Base-by-base conservation (phyloP, 2,329 filamentous ascomycete species). In the Ceratocystis cacaofunesta region DNA sequence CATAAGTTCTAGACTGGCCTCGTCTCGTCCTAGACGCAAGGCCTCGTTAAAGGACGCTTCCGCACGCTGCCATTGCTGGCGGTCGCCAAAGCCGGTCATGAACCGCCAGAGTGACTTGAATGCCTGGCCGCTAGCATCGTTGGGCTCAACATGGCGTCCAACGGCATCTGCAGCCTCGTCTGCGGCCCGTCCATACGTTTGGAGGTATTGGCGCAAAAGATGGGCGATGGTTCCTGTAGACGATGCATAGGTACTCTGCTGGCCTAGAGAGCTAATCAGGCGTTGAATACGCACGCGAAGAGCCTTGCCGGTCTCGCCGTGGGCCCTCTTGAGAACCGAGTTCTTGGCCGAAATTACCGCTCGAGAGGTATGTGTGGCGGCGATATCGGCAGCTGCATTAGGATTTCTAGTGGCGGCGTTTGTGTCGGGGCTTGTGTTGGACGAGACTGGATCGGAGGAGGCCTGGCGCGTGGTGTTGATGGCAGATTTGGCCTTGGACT, bases 1-100 rank as follows among this genome's bases (percentile, higher is more conserved):
- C 30, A 96, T 76, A 15, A 85, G 78, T 70, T 96, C 90, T 67
- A 96, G 94, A 64, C 94, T 85, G 0, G 89, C 88, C 70, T 96
- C 90, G 43, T 84, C 85, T 67, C 87, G 79, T 2, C 87, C 84
- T 72, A 95, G 88, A 58, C 85, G 81, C 71, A 95, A 75, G 48
- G 96, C 81, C 60, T 83, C 79, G 57, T 88, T 81, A 72, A 92
- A 86, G 5, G 82, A 79, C 30, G 80, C 74, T 71, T 91, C 85
- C 1, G 92, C 80, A 65, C 83, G 79, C n/a, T 89, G 78, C 92
- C 92, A 97, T 55, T 87, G 81, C 15, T 85, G 75, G 3, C 76
- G 75, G 68, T 90, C 84, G 3, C 92, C 92, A 70, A 96, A 91
- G 0, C 88, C 90, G 62, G 85, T 87, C 32, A 96, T 69, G 25